Evolutionary conservation across 805 yeast species (phyloP), one percentile per base, ranked within the genome.

Genomic region (Metschnikowia anglica): DNA sequence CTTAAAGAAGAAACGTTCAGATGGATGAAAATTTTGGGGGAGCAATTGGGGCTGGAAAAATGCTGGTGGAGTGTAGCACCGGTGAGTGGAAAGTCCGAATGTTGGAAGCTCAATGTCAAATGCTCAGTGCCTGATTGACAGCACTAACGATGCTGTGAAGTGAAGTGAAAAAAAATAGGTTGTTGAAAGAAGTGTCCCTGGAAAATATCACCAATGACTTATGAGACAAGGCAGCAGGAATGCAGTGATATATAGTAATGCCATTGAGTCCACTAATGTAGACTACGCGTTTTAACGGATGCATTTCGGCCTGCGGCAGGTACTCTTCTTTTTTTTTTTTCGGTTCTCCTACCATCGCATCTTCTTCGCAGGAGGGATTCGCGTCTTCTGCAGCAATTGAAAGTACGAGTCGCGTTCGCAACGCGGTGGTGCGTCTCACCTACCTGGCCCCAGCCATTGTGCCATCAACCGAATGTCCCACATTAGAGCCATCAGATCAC

Each of bases 281-380:
- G 38, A 37, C 29, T 28, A 37, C 40, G 40, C 40, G 40, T 37
- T 34, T n/a, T n/a, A n/a, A n/a, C n/a, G n/a, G n/a, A 34, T 19
- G 18, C 35, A 30, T 19, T 16, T 7, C 13, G 6, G 12, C 24
- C 37, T 9, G 37, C 37, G 36, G 28, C 8, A 17, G 20, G 37
- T 20, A 26, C 16, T 21, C 24, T 7, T 8, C 20, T n/a, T 24
- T 33, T 31, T 27, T 39, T 20, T 13, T 13, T 26, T 13, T 26
- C 29, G 13, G 13, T 26, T 26, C n/a, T n/a, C n/a, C n/a, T n/a
- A n/a, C n/a, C n/a, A n/a, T 16, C 27, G 11, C 19, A 12, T 25
- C 29, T 23, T n/a, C 16, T 16, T 39, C 45, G 41, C 45, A 42
- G 45, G 45, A 27, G 45, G 7, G 41, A 31, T 42, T 42, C 45